Percentiles rank a stretch among this genome's conserved stretches.
Conservation (phyloP, 1,139 yeast species). For the Lodderomyces elongisporus region DNA sequence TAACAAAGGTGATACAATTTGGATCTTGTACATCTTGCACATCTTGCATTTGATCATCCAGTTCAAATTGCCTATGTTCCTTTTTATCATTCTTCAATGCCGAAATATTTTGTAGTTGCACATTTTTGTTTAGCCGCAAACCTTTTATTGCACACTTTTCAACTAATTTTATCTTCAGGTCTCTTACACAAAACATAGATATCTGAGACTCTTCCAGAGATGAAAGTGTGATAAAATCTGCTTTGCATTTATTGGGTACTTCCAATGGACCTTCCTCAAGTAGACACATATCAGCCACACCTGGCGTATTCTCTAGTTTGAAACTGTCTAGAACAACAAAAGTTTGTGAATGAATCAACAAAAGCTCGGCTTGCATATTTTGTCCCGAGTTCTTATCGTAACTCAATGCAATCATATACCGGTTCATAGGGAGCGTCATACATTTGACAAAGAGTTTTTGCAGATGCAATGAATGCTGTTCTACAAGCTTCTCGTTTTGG, state of each 20-base stretch:
- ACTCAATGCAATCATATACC: constrained; percentile 6
- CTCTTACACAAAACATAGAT: constrained; percentile 4
- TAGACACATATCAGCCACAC: constrained; percentile 7
- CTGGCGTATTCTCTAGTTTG: constrained; percentile 3
- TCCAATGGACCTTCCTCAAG: background rate
- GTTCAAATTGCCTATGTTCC: background rate
- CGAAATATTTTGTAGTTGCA: constrained; percentile 1
- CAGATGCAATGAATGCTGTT: constrained; percentile 3
- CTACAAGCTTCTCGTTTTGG: no score
- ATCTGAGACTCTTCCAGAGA: constrained; percentile 2
- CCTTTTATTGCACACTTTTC: constrained; percentile 1
- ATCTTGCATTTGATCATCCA: background rate
- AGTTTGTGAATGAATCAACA: constrained; percentile 4
- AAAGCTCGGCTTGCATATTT: constrained; percentile 3
- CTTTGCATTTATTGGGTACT: background rate
- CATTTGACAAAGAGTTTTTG: constrained; percentile 5
- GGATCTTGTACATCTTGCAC: no score
- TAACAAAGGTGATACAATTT: background rate
- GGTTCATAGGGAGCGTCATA: constrained; percentile 3
- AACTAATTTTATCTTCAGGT: constrained; percentile 1
- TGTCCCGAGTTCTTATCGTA: constrained; percentile 2
- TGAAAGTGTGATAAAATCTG: constrained; percentile 5
- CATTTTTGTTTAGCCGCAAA: background rate
- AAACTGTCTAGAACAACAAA: constrained; percentile 3
- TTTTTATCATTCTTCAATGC: background rate